Percentiles rank a stretch among this genome's conserved stretches.
Evolutionary conservation across 306 rosid species (phyloP).

Genomic region (Trifolium pratense): DNA sequence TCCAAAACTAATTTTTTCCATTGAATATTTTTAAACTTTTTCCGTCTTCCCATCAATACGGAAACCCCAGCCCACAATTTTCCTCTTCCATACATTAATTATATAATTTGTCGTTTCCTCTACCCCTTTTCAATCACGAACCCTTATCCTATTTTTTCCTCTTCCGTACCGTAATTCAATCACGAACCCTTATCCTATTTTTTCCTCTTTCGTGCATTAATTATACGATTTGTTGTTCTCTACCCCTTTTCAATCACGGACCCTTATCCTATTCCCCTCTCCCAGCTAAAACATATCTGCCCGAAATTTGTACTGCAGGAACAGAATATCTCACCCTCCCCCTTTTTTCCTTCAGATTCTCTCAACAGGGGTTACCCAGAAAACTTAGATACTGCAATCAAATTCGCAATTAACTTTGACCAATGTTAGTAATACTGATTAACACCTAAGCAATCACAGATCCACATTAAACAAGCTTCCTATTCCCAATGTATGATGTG

Average conservation of each 20-base stretch:
- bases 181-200: too few species aligned
- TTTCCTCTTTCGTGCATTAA: too few species aligned
- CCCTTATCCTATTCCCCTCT: background rate
- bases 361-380: background rate
- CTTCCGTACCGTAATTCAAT: too few species aligned
- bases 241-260: background rate
- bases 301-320: background rate
- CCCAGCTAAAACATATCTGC: background rate
- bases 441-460: slow-evolving; percentile 12
- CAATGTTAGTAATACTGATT: background rate
- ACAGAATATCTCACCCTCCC: slow-evolving; percentile 3
- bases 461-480: slow-evolving; percentile 9
- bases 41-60: background rate
- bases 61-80: background rate
- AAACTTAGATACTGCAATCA: background rate
- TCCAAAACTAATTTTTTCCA: background rate
- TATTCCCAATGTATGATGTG: background rate
- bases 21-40: background rate
- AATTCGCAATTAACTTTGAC: background rate
- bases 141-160: too few species aligned
- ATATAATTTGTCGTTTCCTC: background rate
- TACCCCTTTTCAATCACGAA: background rate
- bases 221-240: background rate
- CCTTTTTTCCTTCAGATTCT: background rate
- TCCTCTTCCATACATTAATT: background rate